These are phyloP conservation scores for Oidiodendron maius DNA, from an alignment of 495 filamentous ascomycete genomes.

Conservation along the genomic window DNA sequence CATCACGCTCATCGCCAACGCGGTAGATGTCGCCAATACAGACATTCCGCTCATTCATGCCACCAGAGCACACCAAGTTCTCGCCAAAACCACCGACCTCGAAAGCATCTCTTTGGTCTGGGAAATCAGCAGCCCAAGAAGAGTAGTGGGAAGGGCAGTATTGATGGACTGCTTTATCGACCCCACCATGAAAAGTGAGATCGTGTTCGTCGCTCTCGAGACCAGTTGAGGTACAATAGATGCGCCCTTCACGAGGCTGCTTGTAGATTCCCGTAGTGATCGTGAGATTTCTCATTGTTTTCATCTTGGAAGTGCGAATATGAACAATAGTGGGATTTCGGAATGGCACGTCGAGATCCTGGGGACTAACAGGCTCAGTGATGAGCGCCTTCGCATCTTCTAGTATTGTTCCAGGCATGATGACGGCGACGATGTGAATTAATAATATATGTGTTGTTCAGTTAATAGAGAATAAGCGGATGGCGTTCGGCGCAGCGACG, in stretches of 20 bases:
- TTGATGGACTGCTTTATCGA: conserved; percentile 51
- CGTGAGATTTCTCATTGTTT: conserved; percentile 34
- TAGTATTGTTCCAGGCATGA: background rate
- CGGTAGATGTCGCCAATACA: conserved; percentile 50
- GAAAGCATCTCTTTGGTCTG: conserved; percentile 33
- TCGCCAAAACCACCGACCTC: conserved; percentile 50
- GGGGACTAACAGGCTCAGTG: conserved; percentile 8
- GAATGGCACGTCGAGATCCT: conserved; percentile 14
- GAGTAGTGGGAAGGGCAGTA: conserved; percentile 50
- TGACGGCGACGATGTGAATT: background rate
- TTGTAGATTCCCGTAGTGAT: conserved; percentile 50
- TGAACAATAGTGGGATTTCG: conserved; percentile 38
- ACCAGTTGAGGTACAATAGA: conserved; percentile 38
- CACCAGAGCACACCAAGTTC: conserved; percentile 40
- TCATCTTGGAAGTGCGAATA: conserved; percentile 47
- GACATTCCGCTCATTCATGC: conserved; percentile 49
- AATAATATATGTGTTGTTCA: too few species aligned
- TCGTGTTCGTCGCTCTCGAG: conserved; percentile 52
- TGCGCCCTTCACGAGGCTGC: conserved; percentile 23
- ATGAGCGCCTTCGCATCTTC: background rate
- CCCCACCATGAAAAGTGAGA: conserved; percentile 45
- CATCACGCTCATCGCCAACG: conserved; percentile 28
- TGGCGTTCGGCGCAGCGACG: too few species aligned
- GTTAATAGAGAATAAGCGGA: too few species aligned
- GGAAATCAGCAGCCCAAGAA: conserved; percentile 36